A percentile compares a stretch with the other conserved stretches of the same genome.
phyloP scores from a whole-genome alignment of 306 rosid species.

The Malus fusca region DNA sequence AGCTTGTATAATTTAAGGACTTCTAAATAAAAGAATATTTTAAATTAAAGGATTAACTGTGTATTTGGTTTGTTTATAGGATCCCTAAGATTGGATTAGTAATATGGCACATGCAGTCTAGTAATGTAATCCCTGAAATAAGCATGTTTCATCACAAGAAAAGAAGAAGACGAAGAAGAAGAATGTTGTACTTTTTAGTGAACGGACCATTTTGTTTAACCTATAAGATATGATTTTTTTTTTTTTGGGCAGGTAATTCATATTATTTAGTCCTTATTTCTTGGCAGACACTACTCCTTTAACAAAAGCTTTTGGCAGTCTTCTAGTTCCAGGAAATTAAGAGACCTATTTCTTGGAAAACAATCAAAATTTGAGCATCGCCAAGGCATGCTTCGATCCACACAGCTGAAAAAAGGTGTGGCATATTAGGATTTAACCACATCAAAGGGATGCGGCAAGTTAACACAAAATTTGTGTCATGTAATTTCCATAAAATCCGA shows the following conservation, averaged over 20 bases:
- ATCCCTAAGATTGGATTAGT: background rate
- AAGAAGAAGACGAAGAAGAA: background rate
- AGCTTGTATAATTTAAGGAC: background rate
- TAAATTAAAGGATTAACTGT: background rate
- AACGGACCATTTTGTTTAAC: background rate
- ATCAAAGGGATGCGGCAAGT: background rate
- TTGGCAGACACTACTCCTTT: background rate
- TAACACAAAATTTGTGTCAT: background rate
- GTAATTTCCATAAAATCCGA: background rate
- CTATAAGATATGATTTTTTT: background rate
- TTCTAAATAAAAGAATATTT: background rate
- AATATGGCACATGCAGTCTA: background rate
- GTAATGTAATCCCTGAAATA: background rate
- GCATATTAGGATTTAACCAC: background rate
- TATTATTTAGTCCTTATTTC: background rate
- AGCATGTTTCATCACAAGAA: background rate
- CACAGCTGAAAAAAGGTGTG: background rate
- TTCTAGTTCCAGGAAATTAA: background rate
- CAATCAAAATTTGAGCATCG: background rate
- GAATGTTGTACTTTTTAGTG: background rate
- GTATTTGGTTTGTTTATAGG: background rate
- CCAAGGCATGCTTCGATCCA: background rate
- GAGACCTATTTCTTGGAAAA: background rate
- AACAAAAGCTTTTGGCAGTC: background rate
- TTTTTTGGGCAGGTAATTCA: background rate